These are phyloP conservation scores for Pluteus cervinus DNA, from an alignment of 768 basidiomycete species.

Conservation along the genomic window DNA sequence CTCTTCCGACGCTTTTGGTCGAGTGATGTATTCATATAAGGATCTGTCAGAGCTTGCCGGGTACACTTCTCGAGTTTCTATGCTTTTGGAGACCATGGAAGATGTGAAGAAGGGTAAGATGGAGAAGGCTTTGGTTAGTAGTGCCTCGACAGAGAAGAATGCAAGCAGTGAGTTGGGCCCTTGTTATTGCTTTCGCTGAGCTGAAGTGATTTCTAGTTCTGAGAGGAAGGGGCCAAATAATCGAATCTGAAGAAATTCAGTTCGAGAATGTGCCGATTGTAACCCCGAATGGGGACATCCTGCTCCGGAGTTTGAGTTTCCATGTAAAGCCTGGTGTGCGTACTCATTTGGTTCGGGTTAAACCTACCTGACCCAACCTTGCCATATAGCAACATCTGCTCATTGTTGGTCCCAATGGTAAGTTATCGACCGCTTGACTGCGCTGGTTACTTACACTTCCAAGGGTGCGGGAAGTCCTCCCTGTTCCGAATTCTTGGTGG, in stretches of 20 bases:
- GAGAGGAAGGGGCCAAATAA: slow-evolving; percentile 67
- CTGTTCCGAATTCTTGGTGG: slow-evolving; percentile 95
- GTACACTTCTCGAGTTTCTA: slow-evolving; percentile 87
- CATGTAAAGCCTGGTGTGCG: slow-evolving; percentile 80
- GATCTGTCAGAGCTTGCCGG: slow-evolving; percentile 94
- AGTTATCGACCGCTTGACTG: slow-evolving; percentile 5
- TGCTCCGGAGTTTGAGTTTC: slow-evolving; percentile 82
- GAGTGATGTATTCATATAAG: slow-evolving; percentile 97
- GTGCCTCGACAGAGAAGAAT: slow-evolving; percentile 67
- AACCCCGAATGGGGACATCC: slow-evolving; percentile 91
- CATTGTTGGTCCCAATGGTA: slow-evolving; percentile 92
- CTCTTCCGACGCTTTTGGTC: slow-evolving; percentile 91
- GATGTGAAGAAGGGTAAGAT: slow-evolving; percentile 82
- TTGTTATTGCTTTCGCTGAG: neutral
- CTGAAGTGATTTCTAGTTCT: slow-evolving; percentile 46
- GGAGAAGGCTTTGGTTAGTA: slow-evolving; percentile 81
- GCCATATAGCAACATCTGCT: slow-evolving; percentile 75
- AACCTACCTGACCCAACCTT: slow-evolving; percentile 7
- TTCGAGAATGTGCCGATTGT: slow-evolving; percentile 95
- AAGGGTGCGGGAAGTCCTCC: slow-evolving; percentile 81
- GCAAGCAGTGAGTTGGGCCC: slow-evolving; percentile 59
- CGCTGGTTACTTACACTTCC: slow-evolving; percentile 1
- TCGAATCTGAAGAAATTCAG: slow-evolving; percentile 83
- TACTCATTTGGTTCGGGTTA: slow-evolving; percentile 3
- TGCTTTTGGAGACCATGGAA: slow-evolving; percentile 85